phyloP scores from a whole-genome alignment of 345 rosid species.

The Anacardium occidentale region DNA sequence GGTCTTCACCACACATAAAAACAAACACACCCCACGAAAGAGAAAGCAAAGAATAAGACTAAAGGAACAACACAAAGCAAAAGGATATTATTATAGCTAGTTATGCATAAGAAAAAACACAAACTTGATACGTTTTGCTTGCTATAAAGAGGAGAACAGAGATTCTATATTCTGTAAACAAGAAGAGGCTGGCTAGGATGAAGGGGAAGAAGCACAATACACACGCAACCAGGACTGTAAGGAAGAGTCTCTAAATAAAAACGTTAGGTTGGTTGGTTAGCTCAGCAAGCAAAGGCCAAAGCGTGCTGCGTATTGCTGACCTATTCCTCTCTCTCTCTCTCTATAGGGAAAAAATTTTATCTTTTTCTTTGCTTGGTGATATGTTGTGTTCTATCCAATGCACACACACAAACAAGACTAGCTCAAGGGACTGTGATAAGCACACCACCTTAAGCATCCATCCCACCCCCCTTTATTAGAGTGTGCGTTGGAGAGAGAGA shows the following conservation, averaged over 20 bases:
- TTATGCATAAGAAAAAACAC: background rate
- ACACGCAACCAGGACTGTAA: constrained; percentile 48
- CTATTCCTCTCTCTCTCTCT: constrained; percentile 1
- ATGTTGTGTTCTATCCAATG: background rate
- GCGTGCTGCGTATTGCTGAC: constrained; percentile 29
- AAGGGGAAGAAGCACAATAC: constrained; percentile 25
- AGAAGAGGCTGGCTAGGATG: background rate
- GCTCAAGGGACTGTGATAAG: background rate
- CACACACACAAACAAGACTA: background rate
- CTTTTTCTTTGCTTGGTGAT: background rate
- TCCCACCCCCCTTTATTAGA: constrained; percentile 15
- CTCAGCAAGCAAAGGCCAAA: constrained; percentile 45
- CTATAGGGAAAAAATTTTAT: background rate
- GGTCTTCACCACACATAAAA: constrained; percentile 13
- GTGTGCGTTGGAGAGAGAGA: background rate
- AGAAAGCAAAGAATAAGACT: background rate
- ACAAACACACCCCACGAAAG: constrained; percentile 13
- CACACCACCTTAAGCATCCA: constrained; percentile 27
- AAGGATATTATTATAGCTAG: constrained; percentile 17
- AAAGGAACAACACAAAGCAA: constrained; percentile 2
- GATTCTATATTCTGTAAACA: constrained; percentile 39
- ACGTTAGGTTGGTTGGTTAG: constrained; percentile 49
- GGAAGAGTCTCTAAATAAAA: constrained; percentile 21
- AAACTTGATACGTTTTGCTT: background rate
- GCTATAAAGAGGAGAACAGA: constrained; percentile 16